These are phyloP conservation scores for Boletellus deceptivus DNA, from an alignment of 1,284 basidiomycete genomes.

Conservation along the genomic window DNA sequence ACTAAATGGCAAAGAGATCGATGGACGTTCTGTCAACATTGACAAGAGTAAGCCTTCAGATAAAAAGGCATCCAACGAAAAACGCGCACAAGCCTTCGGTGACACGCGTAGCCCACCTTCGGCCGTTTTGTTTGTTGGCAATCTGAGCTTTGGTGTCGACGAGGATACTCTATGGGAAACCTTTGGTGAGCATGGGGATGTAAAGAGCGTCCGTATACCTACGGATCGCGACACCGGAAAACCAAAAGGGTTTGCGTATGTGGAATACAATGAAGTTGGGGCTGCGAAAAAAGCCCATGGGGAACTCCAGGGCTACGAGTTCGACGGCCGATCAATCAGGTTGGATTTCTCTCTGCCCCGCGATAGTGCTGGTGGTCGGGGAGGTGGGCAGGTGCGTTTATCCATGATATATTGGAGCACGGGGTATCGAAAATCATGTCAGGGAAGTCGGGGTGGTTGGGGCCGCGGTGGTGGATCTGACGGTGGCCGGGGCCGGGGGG, in stretches of 20 bases:
- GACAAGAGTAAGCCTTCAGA: conserved; percentile 74
- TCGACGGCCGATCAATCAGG: conserved; percentile 82
- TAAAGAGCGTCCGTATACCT: conserved; percentile 88
- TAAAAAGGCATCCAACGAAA: conserved; percentile 56
- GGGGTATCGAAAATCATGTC: conserved; percentile 11
- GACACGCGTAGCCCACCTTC: conserved; percentile 74
- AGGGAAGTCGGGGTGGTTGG: conserved; percentile 41
- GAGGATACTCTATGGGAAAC: conserved; percentile 91
- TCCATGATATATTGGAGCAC: conserved; percentile 21
- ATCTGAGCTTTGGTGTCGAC: conserved; percentile 77
- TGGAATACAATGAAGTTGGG: conserved; percentile 86
- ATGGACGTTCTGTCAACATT: conserved; percentile 87
- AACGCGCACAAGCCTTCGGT: conserved; percentile 75
- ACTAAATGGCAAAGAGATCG: conserved; percentile 83
- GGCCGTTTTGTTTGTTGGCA: conserved; percentile 86
- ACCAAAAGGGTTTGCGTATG: conserved; percentile 96
- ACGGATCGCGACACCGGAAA: conserved; percentile 91
- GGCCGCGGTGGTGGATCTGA: conserved; percentile 33
- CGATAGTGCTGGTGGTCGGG: conserved; percentile 56
- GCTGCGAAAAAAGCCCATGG: conserved; percentile 82
- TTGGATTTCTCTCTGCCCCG: conserved; percentile 92
- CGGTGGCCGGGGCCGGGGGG: conserved; percentile 36
- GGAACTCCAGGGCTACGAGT: conserved; percentile 68
- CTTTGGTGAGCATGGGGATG: conserved; percentile 88
- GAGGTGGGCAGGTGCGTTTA: conserved; percentile 41